Conservation (phyloP, 1,284 basidiomycete species). For the Paramarasmius palmivorus region DNA sequence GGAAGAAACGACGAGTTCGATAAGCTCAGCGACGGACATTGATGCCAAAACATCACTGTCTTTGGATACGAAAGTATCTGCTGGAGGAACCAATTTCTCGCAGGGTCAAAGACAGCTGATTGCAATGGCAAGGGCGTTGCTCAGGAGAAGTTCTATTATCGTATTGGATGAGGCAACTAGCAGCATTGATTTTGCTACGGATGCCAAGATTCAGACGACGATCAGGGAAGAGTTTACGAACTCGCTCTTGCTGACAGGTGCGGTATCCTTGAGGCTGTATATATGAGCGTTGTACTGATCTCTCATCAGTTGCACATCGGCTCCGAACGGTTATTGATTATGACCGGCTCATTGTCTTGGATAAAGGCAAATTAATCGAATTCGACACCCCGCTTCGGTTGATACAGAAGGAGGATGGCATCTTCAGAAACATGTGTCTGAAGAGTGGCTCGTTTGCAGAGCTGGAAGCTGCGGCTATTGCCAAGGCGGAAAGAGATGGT, state of each 20-base stretch:
- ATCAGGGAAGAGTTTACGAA: slow-evolving; percentile 79
- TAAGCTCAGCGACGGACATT: slow-evolving; percentile 46
- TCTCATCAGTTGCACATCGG: slow-evolving; percentile 60
- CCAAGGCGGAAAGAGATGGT: slow-evolving; percentile 35
- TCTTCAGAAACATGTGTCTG: slow-evolving; percentile 81
- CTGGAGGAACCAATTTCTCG: slow-evolving; percentile 83
- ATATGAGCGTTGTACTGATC: slow-evolving; percentile 2
- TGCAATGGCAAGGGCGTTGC: slow-evolving; percentile 76
- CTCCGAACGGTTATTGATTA: slow-evolving; percentile 76
- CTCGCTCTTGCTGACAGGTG: slow-evolving; percentile 61
- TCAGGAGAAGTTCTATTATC: slow-evolving; percentile 76
- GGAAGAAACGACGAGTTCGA: slow-evolving; percentile 34
- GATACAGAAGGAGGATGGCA: slow-evolving; percentile 70
- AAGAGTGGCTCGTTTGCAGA: slow-evolving; percentile 79
- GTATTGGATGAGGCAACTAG: slow-evolving; percentile 85
- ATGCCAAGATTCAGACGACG: slow-evolving; percentile 77
- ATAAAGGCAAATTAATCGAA: slow-evolving; percentile 78
- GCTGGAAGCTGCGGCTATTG: slow-evolving; percentile 60
- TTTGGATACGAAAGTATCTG: slow-evolving; percentile 73
- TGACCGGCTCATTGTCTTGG: slow-evolving; percentile 80
- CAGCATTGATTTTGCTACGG: slow-evolving; percentile 76
- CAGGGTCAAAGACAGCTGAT: slow-evolving; percentile 85
- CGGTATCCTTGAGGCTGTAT: slow-evolving; percentile 13
- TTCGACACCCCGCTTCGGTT: slow-evolving; percentile 83
- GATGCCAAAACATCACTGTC: slow-evolving; percentile 58